Base-by-base conservation (phyloP, 345 rosid species). In the Euphorbia lathyris region DNA sequence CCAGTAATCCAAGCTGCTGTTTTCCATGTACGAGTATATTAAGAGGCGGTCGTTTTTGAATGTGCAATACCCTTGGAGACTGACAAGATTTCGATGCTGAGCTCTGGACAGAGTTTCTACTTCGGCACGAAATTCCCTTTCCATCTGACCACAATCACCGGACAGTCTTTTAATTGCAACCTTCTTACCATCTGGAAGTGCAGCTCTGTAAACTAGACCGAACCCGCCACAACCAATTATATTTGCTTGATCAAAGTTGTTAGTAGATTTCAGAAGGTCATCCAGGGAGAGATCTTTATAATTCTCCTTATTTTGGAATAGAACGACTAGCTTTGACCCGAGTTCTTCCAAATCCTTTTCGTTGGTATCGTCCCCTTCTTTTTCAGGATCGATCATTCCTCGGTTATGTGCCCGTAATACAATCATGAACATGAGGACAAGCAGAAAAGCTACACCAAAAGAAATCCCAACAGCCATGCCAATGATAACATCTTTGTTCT, bases 1-100 rank as follows among this genome's bases (percentile, higher is more conserved):
- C 97, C 97, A 92, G 60, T 88, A 92, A 75, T 92, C 97, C 79
- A 92, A 84, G 83, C 97, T 92, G 64, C 96, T 81, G 62, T 92
- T 92, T 74, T 86, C 96, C 96, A 92, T 92, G 79, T 78, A 92
- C 3, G 97, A 92, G 65, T 92, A 92, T 76, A 92, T 92, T 40
- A 92, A 81, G 72, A 92, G 85, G 77, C 90, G 70, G 64, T 78
- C 89, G 17, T 71, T 82, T 59, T 57, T 76, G 65, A 86, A 79
- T 74, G 80, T 78, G 81, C 97, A 88, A 74, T 85, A 92, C 2
- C 97, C 97, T 71, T 86, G 86, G 51, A 92, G 90, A 26, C 74
- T 88, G 65, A 92, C 97, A 60, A 92, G 96, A 74, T 92, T 92
- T 5, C 86, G 89, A 77, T 92, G 97, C 67, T 84, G 97, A 32